Percentiles rank a stretch among this genome's conserved stretches.
These are phyloP conservation scores for Chrysoporthe puriensis DNA, from an alignment of 2,329 filamentous ascomycete genomes.

Conservation along the genomic window DNA sequence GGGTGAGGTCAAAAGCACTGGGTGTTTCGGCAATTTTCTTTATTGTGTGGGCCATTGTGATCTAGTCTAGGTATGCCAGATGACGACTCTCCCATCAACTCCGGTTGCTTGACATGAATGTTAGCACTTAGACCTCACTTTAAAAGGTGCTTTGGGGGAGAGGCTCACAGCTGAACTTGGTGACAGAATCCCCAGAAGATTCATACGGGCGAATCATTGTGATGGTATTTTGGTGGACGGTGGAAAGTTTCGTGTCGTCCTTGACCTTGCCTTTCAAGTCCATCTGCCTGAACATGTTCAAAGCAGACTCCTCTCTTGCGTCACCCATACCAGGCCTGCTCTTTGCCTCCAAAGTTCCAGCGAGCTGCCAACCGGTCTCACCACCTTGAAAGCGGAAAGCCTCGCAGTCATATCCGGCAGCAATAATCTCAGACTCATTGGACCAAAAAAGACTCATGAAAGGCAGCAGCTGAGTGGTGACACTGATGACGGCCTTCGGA, in stretches of 20 bases:
- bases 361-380: conserved; percentile 80
- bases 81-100: conserved; percentile 80
- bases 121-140: conserved; percentile 33
- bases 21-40: conserved; percentile 18
- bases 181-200: conserved; percentile 64
- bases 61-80: conserved; percentile 67
- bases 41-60: conserved; percentile 28
- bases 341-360: conserved; percentile 79
- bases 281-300: conserved; percentile 99
- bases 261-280: conserved; percentile 92
- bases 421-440: conserved; percentile 88
- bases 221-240: conserved; percentile 95
- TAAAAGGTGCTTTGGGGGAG: conserved; percentile 28
- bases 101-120: conserved; percentile 65
- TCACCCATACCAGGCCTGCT: conserved; percentile 63
- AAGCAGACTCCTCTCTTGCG: conserved; percentile 81
- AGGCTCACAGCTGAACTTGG: conserved; percentile 84
- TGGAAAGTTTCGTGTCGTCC: conserved; percentile 93
- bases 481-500: conserved; percentile 84
- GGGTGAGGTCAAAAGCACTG: conserved; percentile 18
- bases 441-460: conserved; percentile 95
- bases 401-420: conserved; percentile 88
- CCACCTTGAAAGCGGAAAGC: conserved; percentile 86
- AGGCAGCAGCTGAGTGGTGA: conserved; percentile 87
- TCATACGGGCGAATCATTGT: conserved; percentile 81